Evolutionary conservation across 1,284 basidiomycete species (phyloP).

Genomic region (Microbotryum lychnidis-dioicae): DNA sequence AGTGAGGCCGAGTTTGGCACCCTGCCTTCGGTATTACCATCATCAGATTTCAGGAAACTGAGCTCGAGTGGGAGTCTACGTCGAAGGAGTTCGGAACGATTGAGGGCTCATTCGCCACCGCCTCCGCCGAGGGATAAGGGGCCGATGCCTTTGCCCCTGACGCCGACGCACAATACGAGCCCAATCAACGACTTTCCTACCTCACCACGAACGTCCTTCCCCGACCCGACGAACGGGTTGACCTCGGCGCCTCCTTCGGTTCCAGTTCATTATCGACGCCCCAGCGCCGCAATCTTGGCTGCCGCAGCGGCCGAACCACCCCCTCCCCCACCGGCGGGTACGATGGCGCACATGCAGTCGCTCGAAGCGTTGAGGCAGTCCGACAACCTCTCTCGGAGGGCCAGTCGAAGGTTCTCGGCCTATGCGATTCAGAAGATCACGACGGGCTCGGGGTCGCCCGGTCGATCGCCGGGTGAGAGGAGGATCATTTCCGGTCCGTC

Average conservation of each 20-base stretch:
- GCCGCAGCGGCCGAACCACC: not conserved
- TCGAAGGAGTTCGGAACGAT: not conserved
- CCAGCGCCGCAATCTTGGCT: slow-evolving; percentile 3
- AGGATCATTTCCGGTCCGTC: not conserved
- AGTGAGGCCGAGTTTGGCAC: too few species aligned
- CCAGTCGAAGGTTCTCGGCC: slow-evolving; percentile 91
- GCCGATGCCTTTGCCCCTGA: slow-evolving; percentile 3
- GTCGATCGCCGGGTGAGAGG: slow-evolving; percentile 4
- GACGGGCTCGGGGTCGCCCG: slow-evolving; percentile 23
- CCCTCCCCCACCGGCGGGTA: slow-evolving; percentile 12
- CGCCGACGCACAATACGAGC: slow-evolving; percentile 12
- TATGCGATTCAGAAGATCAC: slow-evolving; percentile 96
- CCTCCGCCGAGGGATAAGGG: slow-evolving; percentile 12
- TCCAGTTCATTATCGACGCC: too few species aligned
- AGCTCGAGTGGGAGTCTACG: too few species aligned
- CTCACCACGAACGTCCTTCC: not conserved
- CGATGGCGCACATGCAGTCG: slow-evolving; percentile 43
- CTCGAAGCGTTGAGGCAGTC: slow-evolving; percentile 79
- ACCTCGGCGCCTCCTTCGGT: too few species aligned
- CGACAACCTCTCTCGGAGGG: slow-evolving; percentile 79
- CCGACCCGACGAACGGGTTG: not conserved
- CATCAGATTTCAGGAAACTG: too few species aligned
- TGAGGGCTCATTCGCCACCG: slow-evolving; percentile 11
- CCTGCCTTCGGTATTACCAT: too few species aligned
- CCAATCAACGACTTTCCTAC: not conserved